These are phyloP conservation scores for Aspergillus brunneoviolaceus DNA, from an alignment of 2,329 filamentous ascomycete genomes.

Conservation along the genomic window DNA sequence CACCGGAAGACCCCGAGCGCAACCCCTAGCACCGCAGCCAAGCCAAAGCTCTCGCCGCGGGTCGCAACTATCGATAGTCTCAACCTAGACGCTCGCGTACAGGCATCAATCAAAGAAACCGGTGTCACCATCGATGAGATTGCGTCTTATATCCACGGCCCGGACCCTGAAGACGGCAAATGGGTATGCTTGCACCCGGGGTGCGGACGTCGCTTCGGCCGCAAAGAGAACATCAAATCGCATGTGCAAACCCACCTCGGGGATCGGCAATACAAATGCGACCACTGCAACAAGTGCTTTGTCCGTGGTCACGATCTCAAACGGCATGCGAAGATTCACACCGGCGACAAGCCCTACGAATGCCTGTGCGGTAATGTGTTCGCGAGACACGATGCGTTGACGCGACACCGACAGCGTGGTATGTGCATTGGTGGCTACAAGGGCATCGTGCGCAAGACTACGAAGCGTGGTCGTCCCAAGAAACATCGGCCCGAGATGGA, in stretches of 20 bases:
- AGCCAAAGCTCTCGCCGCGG: constrained; percentile 43
- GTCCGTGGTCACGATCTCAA: constrained; percentile 97
- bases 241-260: constrained; percentile 98
- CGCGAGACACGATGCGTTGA: constrained; percentile 90
- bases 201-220: constrained; percentile 88
- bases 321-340: constrained; percentile 96
- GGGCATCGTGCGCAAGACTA: constrained; percentile 66
- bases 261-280: constrained; percentile 92
- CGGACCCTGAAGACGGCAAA: constrained; percentile 71
- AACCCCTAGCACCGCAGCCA: constrained; percentile 27
- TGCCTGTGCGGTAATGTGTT: constrained; percentile 95
- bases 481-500: constrained; percentile 62
- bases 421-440: constrained; percentile 97
- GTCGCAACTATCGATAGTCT: constrained; percentile 48
- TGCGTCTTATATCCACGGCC: constrained; percentile 69
- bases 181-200: constrained; percentile 75
- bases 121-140: constrained; percentile 87
- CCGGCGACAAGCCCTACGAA: constrained; percentile 89
- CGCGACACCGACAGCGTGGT: constrained; percentile 87
- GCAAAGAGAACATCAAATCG: constrained; percentile 98
- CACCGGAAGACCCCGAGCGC: constrained; percentile 22
- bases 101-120: constrained; percentile 69
- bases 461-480: constrained; percentile 65
- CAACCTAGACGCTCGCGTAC: constrained; percentile 55
- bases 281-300: constrained; percentile 91